Conservation (phyloP, 148 eudicot genomes). For the Rhododendron simsii region DNA sequence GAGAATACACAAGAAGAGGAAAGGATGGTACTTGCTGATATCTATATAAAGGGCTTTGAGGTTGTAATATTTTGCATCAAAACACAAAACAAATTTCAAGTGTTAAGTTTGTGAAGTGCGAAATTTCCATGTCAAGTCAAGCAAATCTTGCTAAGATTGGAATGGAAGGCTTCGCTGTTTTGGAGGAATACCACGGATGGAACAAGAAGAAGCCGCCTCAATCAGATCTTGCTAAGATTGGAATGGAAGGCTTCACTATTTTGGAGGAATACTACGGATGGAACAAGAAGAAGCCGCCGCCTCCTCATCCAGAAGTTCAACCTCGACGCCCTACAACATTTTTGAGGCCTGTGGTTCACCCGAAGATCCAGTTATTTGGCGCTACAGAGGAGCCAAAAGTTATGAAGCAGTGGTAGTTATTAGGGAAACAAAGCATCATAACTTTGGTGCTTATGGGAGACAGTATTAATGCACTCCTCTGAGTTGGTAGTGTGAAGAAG, state of each 20-base stretch:
- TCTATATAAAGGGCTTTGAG: constrained; percentile 8
- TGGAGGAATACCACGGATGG: constrained; percentile 1
- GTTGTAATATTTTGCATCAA: background rate
- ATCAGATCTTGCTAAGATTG: constrained; percentile 12
- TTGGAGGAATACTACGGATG: background rate
- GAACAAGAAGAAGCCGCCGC: background rate
- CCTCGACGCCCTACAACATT: too few relatives aligned
- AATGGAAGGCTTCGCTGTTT: constrained; percentile 4
- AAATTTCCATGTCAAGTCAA: constrained; percentile 9
- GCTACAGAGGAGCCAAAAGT: background rate
- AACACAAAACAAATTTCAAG: background rate
- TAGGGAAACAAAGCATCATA: background rate
- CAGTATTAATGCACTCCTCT: background rate
- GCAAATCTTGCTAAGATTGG: constrained; percentile 11
- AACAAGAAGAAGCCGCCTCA: constrained; percentile 1
- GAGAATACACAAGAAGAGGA: background rate
- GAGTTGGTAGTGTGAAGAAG: background rate
- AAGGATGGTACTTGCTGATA: background rate
- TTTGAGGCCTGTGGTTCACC: background rate
- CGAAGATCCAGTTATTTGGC: background rate
- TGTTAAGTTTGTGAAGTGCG: background rate
- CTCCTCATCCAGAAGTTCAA: background rate
- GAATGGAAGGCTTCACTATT: constrained; percentile 6
- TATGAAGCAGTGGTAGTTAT: background rate
- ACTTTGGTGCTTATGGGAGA: background rate